These are phyloP conservation scores for Mycena leptocephala DNA, from an alignment of 768 basidiomycete genomes.

Conservation along the genomic window DNA sequence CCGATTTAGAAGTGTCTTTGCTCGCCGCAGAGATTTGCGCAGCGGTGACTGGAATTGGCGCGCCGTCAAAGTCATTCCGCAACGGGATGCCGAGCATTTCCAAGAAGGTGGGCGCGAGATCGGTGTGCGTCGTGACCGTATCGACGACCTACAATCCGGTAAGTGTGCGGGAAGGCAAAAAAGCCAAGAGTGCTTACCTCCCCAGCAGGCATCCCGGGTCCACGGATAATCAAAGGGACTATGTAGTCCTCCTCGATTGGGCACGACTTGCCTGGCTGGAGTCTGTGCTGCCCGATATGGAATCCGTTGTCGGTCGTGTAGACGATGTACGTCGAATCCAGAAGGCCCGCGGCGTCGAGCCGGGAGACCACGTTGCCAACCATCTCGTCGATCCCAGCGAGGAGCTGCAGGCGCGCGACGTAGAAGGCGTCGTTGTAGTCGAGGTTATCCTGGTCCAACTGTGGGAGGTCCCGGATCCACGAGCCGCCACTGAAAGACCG, in stretches of 20 bases:
- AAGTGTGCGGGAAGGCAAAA: neutral
- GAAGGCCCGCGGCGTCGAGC: neutral
- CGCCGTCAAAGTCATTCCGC: neutral
- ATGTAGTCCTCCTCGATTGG: conserved; percentile 1
- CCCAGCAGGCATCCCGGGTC: neutral
- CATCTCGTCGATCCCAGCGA: neutral
- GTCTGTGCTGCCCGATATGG: conserved; percentile 11
- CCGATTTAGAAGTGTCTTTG: neutral
- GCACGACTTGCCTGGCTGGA: conserved; percentile 8
- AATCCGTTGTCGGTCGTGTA: conserved; percentile 7
- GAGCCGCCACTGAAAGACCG: neutral
- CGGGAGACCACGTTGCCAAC: neutral
- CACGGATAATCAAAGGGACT: conserved; percentile 9
- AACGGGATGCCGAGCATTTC: neutral
- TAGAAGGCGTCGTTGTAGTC: conserved; percentile 6
- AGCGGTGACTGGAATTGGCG: neutral
- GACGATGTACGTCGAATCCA: conserved; percentile 1
- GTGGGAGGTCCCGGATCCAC: neutral
- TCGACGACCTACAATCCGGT: neutral
- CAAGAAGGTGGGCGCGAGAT: conserved; percentile 5
- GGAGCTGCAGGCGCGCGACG: neutral
- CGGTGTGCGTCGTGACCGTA: neutral
- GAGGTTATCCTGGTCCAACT: neutral
- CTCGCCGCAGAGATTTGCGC: neutral
- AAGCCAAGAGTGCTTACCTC: neutral